These are phyloP conservation scores for Lachnellula hyalina DNA, from an alignment of 2,329 filamentous ascomycete species.

Conservation along the genomic window DNA sequence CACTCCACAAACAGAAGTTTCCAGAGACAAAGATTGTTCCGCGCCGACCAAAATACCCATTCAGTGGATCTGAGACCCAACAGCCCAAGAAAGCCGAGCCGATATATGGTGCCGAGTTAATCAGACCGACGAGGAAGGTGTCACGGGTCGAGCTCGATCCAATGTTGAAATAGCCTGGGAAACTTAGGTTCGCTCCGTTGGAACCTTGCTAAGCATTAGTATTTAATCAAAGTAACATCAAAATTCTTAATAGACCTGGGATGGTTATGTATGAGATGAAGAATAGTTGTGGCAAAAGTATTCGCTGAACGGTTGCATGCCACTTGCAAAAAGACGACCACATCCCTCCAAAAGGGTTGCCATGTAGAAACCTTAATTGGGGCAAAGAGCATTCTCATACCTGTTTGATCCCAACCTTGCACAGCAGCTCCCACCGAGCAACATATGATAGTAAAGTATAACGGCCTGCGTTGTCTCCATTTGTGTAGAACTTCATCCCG, in stretches of 20 bases:
- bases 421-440: conserved; percentile 65
- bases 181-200: conserved; percentile 42
- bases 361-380: too few relatives aligned
- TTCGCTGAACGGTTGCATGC: too few relatives aligned
- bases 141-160: conserved; percentile 22
- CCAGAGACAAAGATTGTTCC: conserved; percentile 67
- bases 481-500: conserved; percentile 60
- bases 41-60: conserved; percentile 63
- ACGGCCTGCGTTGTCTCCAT: conserved; percentile 56
- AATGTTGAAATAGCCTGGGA: conserved; percentile 48
- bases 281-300: too few relatives aligned
- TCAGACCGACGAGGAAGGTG: conserved; percentile 47
- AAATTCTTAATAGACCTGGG: too few relatives aligned
- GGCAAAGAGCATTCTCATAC: conserved; percentile 11
- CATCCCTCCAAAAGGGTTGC: too few relatives aligned
- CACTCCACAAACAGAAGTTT: conserved; percentile 46
- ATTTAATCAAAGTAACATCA: too few relatives aligned
- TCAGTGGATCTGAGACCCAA: conserved; percentile 62
- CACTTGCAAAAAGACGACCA: too few relatives aligned
- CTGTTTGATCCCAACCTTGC: conserved; percentile 35
- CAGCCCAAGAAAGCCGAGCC: conserved; percentile 51
- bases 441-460: conserved; percentile 62
- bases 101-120: conserved; percentile 54
- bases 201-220: conserved; percentile 28
- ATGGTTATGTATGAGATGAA: too few relatives aligned